These are phyloP conservation scores for Primulina tabacum DNA, from an alignment of 257 asterid species.

Conservation along the genomic window DNA sequence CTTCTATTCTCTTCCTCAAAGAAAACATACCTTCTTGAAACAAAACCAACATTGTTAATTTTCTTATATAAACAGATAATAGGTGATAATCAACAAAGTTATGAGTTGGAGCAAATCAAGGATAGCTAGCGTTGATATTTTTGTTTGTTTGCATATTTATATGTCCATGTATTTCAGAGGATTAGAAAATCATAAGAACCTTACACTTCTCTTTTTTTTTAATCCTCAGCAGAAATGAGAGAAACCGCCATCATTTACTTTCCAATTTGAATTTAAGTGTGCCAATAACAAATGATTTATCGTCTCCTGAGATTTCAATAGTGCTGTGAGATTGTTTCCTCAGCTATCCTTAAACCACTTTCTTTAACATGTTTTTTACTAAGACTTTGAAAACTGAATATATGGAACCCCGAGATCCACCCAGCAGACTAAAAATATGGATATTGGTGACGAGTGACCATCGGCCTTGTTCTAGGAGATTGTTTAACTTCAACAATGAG, in stretches of 20 bases:
- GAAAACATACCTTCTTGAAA: conserved; percentile 59
- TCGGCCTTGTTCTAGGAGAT: not conserved
- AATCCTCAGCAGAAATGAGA: not conserved
- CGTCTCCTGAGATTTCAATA: not conserved
- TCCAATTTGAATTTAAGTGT: not conserved
- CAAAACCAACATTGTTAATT: conserved; percentile 17
- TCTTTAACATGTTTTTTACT: not conserved
- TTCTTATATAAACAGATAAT: not conserved
- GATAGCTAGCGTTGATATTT: not conserved
- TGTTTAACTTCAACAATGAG: not conserved
- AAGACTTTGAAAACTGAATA: not conserved
- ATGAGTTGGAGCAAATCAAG: conserved; percentile 6
- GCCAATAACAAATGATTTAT: not conserved
- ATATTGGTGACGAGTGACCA: not conserved
- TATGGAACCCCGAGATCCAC: not conserved
- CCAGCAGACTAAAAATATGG: not conserved
- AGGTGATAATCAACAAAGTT: not conserved
- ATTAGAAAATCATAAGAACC: conserved; percentile 1
- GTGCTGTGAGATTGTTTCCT: not conserved
- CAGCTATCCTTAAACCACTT: not conserved
- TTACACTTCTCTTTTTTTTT: not conserved
- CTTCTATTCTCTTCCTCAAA: conserved; percentile 69
- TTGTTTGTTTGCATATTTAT: not conserved
- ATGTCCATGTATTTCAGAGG: not conserved
- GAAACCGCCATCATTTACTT: not conserved